These are phyloP conservation scores for Ehretia macrophylla DNA, from an alignment of 257 asterid genomes.

Conservation along the genomic window DNA sequence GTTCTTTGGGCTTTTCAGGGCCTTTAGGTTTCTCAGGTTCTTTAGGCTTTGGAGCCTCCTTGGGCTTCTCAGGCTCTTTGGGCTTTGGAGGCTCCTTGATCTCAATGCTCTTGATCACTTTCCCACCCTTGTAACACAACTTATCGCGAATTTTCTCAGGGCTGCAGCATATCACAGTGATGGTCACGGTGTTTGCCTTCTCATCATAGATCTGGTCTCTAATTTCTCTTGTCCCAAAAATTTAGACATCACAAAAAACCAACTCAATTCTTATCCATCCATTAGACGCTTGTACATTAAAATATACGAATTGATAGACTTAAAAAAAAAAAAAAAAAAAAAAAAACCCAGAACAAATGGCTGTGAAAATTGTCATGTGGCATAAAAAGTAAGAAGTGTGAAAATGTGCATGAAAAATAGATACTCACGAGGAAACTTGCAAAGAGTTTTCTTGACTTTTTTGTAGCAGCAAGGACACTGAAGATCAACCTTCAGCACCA, in stretches of 20 bases:
- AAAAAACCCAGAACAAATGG: not conserved
- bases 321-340: no score
- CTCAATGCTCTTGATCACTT: conserved; percentile 54
- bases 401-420: not conserved
- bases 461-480: conserved; percentile 83
- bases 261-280: conserved; percentile 12
- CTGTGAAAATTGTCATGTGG: not conserved
- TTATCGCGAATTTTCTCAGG: conserved; percentile 82
- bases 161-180: conserved; percentile 71
- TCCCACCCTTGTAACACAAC: conserved; percentile 50
- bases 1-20: conserved; percentile 5
- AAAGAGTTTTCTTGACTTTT: conserved; percentile 72
- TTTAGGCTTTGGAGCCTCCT: conserved; percentile 16
- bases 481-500: conserved; percentile 78
- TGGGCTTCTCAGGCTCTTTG: conserved; percentile 23
- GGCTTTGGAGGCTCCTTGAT: conserved; percentile 34
- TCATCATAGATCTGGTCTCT: conserved; percentile 69
- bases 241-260: conserved; percentile 5
- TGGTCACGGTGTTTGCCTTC: conserved; percentile 50
- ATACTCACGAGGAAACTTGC: conserved; percentile 72
- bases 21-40: conserved; percentile 16
- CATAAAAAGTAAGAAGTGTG: no score
- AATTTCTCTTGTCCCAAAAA: conserved; percentile 48
- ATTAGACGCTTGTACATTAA: not conserved
- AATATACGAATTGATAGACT: not conserved